phyloP scores from a whole-genome alignment of 208 protist genomes.

The Strigomonas culicis region DNA sequence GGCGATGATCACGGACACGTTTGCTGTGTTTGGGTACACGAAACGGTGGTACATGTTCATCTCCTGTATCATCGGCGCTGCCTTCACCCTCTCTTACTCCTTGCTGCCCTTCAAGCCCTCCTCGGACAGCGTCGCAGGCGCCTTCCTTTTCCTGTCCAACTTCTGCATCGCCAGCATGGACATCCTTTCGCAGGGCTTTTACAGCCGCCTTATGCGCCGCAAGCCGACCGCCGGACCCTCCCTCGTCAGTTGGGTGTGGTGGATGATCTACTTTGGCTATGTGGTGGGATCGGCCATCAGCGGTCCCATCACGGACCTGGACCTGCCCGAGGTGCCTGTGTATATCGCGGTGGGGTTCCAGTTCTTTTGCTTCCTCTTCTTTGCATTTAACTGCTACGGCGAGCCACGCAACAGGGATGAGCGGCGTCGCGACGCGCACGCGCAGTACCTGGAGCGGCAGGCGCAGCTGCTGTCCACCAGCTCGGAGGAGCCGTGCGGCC shows the following conservation, averaged over 20 bases:
- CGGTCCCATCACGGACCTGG: slow-evolving; percentile 34
- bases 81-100: slow-evolving; percentile 19
- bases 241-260: slow-evolving; percentile 39
- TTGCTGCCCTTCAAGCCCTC: slow-evolving; percentile 18
- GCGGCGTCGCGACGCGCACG: slow-evolving; percentile 15
- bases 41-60: slow-evolving; percentile 37
- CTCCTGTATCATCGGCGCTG: slow-evolving; percentile 19
- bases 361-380: slow-evolving; percentile 14
- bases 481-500: neutral
- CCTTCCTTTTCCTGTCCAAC: slow-evolving; percentile 12
- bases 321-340: slow-evolving; percentile 16
- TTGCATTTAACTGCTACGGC: slow-evolving; percentile 37
- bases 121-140: slow-evolving; percentile 21
- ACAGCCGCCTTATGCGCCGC: slow-evolving; percentile 37
- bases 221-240: slow-evolving; percentile 20
- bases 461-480: neutral
- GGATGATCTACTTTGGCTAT: slow-evolving; percentile 25
- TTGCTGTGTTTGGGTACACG: slow-evolving; percentile 32
- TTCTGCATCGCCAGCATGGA: slow-evolving; percentile 36
- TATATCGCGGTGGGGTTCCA: slow-evolving; percentile 26
- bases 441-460: neutral
- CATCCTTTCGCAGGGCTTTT: slow-evolving; percentile 37
- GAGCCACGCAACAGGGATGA: slow-evolving; percentile 28
- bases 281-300: slow-evolving; percentile 17
- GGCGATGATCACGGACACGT: slow-evolving; percentile 27